phyloP scores from a whole-genome alignment of 2,329 filamentous ascomycete genomes.

The Fusarium incarnatum region DNA sequence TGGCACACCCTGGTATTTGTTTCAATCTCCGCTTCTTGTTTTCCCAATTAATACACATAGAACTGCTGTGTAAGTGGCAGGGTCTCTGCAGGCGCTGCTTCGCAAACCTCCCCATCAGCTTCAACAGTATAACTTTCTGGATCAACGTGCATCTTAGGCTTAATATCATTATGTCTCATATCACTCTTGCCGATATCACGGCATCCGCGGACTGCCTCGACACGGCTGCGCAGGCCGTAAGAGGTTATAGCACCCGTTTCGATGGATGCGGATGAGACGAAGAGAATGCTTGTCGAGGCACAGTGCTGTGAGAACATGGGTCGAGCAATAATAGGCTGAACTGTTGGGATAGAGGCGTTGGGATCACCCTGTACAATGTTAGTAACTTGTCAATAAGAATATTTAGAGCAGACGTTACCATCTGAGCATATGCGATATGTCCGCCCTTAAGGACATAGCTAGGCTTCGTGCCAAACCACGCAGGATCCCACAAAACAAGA shows the following conservation, averaged over 20 bases:
- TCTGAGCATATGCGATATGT: constrained; percentile 83
- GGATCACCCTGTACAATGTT: constrained; percentile 71
- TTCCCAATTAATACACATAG: constrained; percentile 73
- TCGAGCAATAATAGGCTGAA: constrained; percentile 84
- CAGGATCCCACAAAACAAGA: constrained; percentile 86
- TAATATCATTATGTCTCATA: constrained; percentile 89
- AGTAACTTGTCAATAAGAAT: background rate
- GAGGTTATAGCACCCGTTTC: constrained; percentile 72
- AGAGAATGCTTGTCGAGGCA: constrained; percentile 79
- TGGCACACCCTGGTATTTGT: background rate
- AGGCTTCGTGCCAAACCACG: constrained; percentile 90
- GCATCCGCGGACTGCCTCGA: constrained; percentile 84
- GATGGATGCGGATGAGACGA: constrained; percentile 81
- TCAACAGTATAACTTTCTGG: constrained; percentile 90
- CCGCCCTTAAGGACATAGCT: constrained; percentile 86
- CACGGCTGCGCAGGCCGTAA: constrained; percentile 81
- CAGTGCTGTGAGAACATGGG: constrained; percentile 87
- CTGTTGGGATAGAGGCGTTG: constrained; percentile 86
- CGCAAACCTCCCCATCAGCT: constrained; percentile 81
- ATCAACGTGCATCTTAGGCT: constrained; percentile 90
- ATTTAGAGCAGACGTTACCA: constrained; percentile 67
- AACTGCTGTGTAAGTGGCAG: constrained; percentile 83
- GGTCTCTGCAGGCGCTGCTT: constrained; percentile 75
- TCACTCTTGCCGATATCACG: constrained; percentile 81
- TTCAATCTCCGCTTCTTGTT: background rate